Evolutionary conservation across 2,329 filamentous ascomycete species (phyloP).

Genomic region (Zelopaecilomyces penicillatus): DNA sequence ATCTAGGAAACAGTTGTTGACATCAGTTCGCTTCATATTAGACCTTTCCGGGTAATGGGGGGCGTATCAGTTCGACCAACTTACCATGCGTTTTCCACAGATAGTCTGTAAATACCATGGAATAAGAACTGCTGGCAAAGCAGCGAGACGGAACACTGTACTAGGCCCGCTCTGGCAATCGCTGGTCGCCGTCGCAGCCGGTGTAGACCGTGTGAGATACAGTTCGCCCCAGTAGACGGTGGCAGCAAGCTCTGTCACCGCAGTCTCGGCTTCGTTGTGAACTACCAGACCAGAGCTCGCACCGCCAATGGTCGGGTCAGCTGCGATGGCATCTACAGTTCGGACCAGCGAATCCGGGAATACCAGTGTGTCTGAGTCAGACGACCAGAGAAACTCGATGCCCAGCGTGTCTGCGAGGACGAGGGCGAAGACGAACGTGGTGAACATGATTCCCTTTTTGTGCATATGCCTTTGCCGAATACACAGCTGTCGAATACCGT

Average conservation of each 20-base stretch:
- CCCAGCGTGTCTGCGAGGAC: slow-evolving; percentile 16
- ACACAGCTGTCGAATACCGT: slow-evolving; percentile 13
- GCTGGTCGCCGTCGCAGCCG: slow-evolving; percentile 16
- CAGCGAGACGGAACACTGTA: slow-evolving; percentile 15
- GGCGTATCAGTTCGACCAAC: not conserved
- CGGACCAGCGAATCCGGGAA: slow-evolving; percentile 12
- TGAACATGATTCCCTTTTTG: slow-evolving; percentile 20
- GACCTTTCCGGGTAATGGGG: too few relatives aligned
- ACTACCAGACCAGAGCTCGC: slow-evolving; percentile 17
- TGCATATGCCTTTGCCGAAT: slow-evolving; percentile 17
- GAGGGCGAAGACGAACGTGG: slow-evolving; percentile 16
- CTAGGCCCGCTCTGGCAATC: slow-evolving; percentile 19
- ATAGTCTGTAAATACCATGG: slow-evolving; percentile 18
- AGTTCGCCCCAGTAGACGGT: slow-evolving; percentile 19
- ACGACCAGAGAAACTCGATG: slow-evolving; percentile 18
- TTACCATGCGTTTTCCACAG: slow-evolving; percentile 17
- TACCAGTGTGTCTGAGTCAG: slow-evolving; percentile 17
- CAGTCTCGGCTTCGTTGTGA: slow-evolving; percentile 14
- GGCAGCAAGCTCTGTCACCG: slow-evolving; percentile 13
- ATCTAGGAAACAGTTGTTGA: slow-evolving; percentile 7
- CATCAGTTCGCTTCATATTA: too few relatives aligned
- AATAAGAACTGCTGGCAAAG: slow-evolving; percentile 15
- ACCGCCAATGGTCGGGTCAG: slow-evolving; percentile 14
- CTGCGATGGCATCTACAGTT: slow-evolving; percentile 14
- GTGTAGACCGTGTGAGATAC: slow-evolving; percentile 16